These are phyloP conservation scores for Hypoxylon fragiforme DNA, from an alignment of 495 filamentous ascomycete species.

Conservation along the genomic window DNA sequence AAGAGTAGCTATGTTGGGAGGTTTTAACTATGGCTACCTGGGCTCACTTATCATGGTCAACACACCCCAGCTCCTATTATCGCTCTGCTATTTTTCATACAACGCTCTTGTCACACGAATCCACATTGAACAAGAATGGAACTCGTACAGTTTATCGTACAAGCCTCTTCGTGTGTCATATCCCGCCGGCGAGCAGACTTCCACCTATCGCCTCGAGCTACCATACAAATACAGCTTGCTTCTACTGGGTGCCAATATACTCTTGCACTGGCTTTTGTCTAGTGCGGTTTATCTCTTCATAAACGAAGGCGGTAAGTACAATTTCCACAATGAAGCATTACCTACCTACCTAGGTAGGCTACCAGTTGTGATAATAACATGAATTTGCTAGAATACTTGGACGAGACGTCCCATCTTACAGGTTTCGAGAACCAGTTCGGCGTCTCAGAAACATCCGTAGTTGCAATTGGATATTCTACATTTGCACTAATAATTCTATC, in stretches of 20 bases:
- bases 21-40: background rate
- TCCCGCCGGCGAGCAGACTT: slow-evolving; percentile 19
- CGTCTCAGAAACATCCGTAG: background rate
- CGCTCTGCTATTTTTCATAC: slow-evolving; percentile 19
- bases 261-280: slow-evolving; percentile 28
- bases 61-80: slow-evolving; percentile 21
- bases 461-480: background rate
- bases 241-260: slow-evolving; percentile 30
- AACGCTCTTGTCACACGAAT: slow-evolving; percentile 17
- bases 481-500: background rate
- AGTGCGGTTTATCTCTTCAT: slow-evolving; percentile 14
- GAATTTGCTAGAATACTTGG: background rate
- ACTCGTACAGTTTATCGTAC: slow-evolving; percentile 6
- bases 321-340: no score
- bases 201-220: slow-evolving; percentile 20
- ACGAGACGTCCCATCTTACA: background rate
- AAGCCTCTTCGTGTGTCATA: slow-evolving; percentile 25
- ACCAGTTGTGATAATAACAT: background rate
- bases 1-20: background rate
- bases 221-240: slow-evolving; percentile 20
- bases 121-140: slow-evolving; percentile 19
- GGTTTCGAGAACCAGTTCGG: background rate
- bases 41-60: slow-evolving; percentile 9
- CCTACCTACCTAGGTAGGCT: background rate
- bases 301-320: slow-evolving; percentile 11